Evolutionary conservation across 1,284 basidiomycete genomes (phyloP), one percentile per base, ranked within the genome.

Genomic region (Lignosus rhinocerotis): DNA sequence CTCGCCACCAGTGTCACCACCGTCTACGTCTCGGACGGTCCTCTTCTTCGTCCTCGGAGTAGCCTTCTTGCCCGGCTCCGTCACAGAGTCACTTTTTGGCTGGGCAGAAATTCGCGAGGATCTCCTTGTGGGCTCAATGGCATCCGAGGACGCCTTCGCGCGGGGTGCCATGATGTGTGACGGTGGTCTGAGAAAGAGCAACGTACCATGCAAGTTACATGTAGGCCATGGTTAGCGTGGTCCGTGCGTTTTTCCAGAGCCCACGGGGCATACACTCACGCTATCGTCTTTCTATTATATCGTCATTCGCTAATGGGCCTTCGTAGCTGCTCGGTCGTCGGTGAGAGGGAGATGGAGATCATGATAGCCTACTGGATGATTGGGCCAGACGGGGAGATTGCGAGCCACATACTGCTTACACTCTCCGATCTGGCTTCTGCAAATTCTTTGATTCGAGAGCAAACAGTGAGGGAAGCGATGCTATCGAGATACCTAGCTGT

Each of bases 101-200:
- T 71, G 71, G 11, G 70, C 62, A 42, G 71, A 70, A 44, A 70
- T 67, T n/a, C 71, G 64, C 19, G 71, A 59, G 16, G 70, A 71
- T 48, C 69, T 55, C 54, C 70, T 64, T n/a, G 67, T 60, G 11
- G 67, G 67, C 53, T 67, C 66, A 31, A 53, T 19, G 33, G 63
- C 10, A 47, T 65, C 65, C 17, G 58, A 45, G 45, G 64, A 21
- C n/a, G 56, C 47, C 55, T 67, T 68, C 47, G 63, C 61, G 50
- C 65, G 65, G 12, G 66, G 62, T 19, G 65, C 56, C 66, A 67
- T 67, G 32, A 32, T 32, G 49, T 31, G 58, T 55, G 51, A 34
- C 59, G 59, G 57, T 59, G 53, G 45, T 55, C 41, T 47, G 57
- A 48, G 46, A 38, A 56, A 62, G 51, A 59, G 52, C 33, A 21